A percentile compares a stretch with the other conserved stretches of the same genome.
phyloP scores from a whole-genome alignment of 371 early-diverging fungal species.

The Agmasoma carcini region DNA sequence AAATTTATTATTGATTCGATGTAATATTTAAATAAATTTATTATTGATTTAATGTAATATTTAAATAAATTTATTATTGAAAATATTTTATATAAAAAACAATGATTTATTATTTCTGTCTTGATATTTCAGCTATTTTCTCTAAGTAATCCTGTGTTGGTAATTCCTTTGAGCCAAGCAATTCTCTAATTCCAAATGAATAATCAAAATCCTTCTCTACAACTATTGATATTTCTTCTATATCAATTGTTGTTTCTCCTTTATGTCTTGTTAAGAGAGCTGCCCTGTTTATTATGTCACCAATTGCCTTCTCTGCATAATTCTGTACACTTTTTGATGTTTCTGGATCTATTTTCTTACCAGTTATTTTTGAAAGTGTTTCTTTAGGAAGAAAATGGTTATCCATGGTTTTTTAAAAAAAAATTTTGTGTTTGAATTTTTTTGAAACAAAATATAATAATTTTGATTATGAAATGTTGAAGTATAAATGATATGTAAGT shows the following conservation, averaged over 20 bases:
- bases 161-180: neutral
- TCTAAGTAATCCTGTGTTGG: slow-evolving; percentile 35
- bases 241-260: slow-evolving; percentile 32
- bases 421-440: too few species aligned
- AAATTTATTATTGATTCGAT: neutral
- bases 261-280: slow-evolving; percentile 47
- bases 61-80: neutral
- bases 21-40: neutral
- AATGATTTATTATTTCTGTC: slow-evolving; percentile 38
- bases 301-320: slow-evolving; percentile 51
- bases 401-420: slow-evolving; percentile 18
- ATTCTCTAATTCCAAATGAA: slow-evolving; percentile 38
- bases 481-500: too few species aligned
- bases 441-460: too few species aligned
- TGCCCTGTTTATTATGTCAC: slow-evolving; percentile 50
- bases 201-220: slow-evolving; percentile 54
- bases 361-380: slow-evolving; percentile 26
- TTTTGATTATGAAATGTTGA: too few species aligned
- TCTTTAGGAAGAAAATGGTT: slow-evolving; percentile 35
- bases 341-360: slow-evolving; percentile 47
- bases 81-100: neutral
- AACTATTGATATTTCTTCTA: slow-evolving; percentile 46
- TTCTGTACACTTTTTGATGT: slow-evolving; percentile 36
- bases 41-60: neutral
- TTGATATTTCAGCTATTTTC: slow-evolving; percentile 36